Percentiles rank a stretch among this genome's conserved stretches.
phyloP scores from a whole-genome alignment of 331 rosid genomes.

The Quercus lobata region DNA sequence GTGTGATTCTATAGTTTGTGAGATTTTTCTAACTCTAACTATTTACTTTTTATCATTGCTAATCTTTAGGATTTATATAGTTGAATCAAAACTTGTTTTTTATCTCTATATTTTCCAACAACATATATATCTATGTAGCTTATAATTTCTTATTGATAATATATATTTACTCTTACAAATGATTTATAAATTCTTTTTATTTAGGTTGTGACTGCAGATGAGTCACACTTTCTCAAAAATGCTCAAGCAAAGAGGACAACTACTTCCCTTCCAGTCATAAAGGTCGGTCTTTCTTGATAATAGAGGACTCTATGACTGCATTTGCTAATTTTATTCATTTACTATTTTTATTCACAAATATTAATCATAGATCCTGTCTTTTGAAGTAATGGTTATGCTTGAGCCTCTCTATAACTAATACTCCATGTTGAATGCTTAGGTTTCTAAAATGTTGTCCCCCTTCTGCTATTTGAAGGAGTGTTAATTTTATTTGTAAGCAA shows the following conservation, averaged over 20 bases:
- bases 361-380: neutral
- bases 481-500: neutral
- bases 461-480: neutral
- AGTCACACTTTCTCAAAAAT: constrained; percentile 90
- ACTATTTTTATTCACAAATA: neutral
- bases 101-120: no score
- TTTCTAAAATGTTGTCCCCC: neutral
- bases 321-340: constrained; percentile 6
- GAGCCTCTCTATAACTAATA: neutral
- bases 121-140: neutral
- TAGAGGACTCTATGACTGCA: constrained; percentile 8
- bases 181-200: constrained; percentile 18
- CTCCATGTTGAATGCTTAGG: neutral
- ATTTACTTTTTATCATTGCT: no score
- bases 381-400: neutral
- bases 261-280: constrained; percentile 76
- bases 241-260: constrained; percentile 96
- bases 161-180: constrained; percentile 12
- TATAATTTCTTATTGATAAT: neutral
- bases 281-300: constrained; percentile 49
- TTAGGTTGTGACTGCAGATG: constrained; percentile 98
- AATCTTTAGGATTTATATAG: no score
- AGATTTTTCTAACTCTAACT: no score
- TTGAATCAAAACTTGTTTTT: no score
- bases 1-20: no score